Percentiles rank a stretch among this genome's conserved stretches.
Evolutionary conservation across 1,284 basidiomycete genomes (phyloP).

Genomic region (Malassezia dermatis): DNA sequence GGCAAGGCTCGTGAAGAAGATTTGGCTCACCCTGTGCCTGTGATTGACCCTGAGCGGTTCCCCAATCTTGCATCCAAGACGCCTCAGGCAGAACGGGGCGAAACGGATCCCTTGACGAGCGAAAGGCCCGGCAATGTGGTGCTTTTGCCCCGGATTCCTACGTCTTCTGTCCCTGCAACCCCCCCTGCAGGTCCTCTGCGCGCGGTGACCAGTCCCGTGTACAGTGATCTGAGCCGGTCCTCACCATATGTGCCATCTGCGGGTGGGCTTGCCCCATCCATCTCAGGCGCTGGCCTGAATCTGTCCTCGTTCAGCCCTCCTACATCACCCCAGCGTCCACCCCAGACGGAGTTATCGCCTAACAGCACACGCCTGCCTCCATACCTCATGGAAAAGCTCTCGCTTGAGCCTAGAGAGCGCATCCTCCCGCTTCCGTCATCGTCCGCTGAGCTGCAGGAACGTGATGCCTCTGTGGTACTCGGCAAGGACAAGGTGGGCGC

Average conservation of each 20-base stretch:
- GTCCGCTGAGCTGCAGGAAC: background rate
- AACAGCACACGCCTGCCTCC: background rate
- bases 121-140: background rate
- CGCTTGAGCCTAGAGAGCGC: background rate
- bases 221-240: background rate
- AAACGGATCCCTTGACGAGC: background rate
- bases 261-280: background rate
- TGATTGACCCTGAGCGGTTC: background rate
- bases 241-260: background rate
- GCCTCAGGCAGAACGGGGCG: background rate
- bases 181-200: background rate
- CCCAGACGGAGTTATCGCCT: background rate
- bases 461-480: background rate
- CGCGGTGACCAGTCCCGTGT: background rate
- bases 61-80: background rate
- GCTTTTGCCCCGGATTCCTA: background rate
- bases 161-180: background rate
- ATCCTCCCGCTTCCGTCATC: background rate
- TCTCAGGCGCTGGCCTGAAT: slow-evolving; percentile 3
- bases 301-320: background rate
- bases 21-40: background rate
- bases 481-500: no score
- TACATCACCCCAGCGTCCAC: background rate
- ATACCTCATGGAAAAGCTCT: background rate
- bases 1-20: background rate